Base-by-base conservation (phyloP, 2,329 filamentous ascomycete species). In the Dothistroma septosporum region DNA sequence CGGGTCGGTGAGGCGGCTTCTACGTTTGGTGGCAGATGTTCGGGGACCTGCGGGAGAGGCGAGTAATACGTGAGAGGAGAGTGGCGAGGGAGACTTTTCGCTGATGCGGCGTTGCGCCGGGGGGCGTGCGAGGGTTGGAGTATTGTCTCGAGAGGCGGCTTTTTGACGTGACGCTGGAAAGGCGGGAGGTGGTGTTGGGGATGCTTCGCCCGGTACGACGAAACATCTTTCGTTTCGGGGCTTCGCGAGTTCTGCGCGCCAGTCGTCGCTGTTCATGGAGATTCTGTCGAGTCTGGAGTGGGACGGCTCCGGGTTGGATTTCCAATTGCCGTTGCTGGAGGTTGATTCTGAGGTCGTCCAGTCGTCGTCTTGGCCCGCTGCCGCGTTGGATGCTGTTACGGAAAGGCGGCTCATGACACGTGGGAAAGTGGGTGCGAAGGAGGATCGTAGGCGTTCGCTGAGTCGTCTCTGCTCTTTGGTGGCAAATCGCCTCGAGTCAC, bases 151-250 rank as follows among this genome's bases (percentile, higher is more conserved):
- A 24, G 37, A 50, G 9, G 22, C 28, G 14, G 60, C 57, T 8
- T 53, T 46, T 49, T 60, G 62, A 8, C 60, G 63, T 11, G 65
- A 66, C 8, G 60, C 55, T 1, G 61, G 62, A 19, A 62, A 61
- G 37, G 60, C 61, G n/a, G 70, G 68, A 2, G 73, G 70, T 16
- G 73, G 73, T n/a, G 73, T 74, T 4, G 73, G 70, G 9, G 71
- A 72, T 21, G 70, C 72, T 64, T 75, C 72, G 28, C 69, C 70
- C 0, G 73, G 71, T 1, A 70, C 55, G 1, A 73, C 72, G 62
- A 66, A 75, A 8, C 58, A 66, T 31, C 72, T 62, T 54, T 73
- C 61, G 46, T 73, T 63, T 21, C 70, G 61, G 5, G 72, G 71
- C 32, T 69, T 65, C 16, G 67, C 64, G 61, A 72, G 59, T 58